Evolutionary conservation across 331 rosid genomes (phyloP), one percentile per base, ranked within the genome.

Genomic region (Dryas integrifolia): DNA sequence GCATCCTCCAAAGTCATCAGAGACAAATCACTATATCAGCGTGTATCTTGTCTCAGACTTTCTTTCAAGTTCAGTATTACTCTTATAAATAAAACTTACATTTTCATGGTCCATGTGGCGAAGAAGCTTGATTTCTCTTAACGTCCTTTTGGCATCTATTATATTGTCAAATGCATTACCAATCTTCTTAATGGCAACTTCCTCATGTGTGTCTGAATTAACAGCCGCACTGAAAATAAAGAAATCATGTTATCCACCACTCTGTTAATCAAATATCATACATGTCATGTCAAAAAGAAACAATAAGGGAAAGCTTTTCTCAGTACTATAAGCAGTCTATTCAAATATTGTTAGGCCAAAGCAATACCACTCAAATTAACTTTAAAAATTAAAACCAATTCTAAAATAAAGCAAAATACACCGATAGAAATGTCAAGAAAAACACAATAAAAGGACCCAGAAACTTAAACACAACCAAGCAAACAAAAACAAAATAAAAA

Each of bases 121-220:
- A 74, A 94, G 97, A 58, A 94, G 97, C 83, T 86, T 89, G 77
- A 94, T 94, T 77, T 94, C 98, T 74, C 98, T 89, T 81, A 94
- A 72, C 7, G 98, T 94, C 79, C 98, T 83, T 73, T 88, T 94
- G 72, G 97, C 97, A 81, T 94, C 97, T 52, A 86, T 83, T 70
- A 83, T 86, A 56, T 91, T 94, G 79, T 91, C 96, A 76, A 94
- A 94, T 5, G 98, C 85, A 65, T 89, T 91, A 35, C 87, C 92
- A 57, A 94, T 94, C 83, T 94, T 94, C 87, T 94, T 94, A 61
- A 94, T 91, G 72, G 98, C 98, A 69, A 94, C 90, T 83, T 91
- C 97, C 80, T 94, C 92, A 6, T 82, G 95, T 2, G 96, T 89
- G 13, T 94, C 96, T 55, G 97, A 81, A 81, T 94, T 88, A 45